Conservation (phyloP, 768 basidiomycete species). For the Tylopilus plumbeoviolaceoides region DNA sequence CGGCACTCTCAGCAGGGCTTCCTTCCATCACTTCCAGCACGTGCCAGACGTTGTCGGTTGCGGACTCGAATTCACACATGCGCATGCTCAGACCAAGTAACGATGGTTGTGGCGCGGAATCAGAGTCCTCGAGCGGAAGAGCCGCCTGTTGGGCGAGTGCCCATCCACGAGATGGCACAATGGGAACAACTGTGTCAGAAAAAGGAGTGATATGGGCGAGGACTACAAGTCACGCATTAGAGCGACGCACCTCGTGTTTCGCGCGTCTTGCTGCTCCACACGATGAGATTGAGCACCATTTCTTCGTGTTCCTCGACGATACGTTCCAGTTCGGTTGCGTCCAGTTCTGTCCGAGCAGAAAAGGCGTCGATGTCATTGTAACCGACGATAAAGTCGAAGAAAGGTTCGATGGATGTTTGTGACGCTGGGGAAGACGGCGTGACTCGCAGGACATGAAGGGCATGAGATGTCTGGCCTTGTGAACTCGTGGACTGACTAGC, state of each 20-base stretch:
- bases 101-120: slow-evolving; percentile 63
- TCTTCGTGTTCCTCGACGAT: slow-evolving; percentile 85
- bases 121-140: slow-evolving; percentile 38
- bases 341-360: slow-evolving; percentile 48
- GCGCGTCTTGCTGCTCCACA: slow-evolving; percentile 82
- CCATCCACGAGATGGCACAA: slow-evolving; percentile 86
- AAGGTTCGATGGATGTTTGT: slow-evolving; percentile 79
- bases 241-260: slow-evolving; percentile 56
- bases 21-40: slow-evolving; percentile 96
- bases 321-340: slow-evolving; percentile 66
- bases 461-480: slow-evolving; percentile 37
- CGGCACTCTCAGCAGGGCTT: slow-evolving; percentile 93
- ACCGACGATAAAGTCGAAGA: slow-evolving; percentile 96
- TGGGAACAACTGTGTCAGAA: slow-evolving; percentile 61
- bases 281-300: slow-evolving; percentile 59
- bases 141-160: slow-evolving; percentile 42
- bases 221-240: not conserved
- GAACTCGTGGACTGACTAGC: slow-evolving; percentile 65
- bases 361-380: slow-evolving; percentile 65
- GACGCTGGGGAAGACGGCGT: slow-evolving; percentile 88
- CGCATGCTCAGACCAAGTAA: slow-evolving; percentile 93
- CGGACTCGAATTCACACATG: slow-evolving; percentile 84
- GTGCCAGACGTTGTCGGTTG: slow-evolving; percentile 96
- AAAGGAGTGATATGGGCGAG: not conserved
- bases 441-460: slow-evolving; percentile 85